Evolutionary conservation across 305 asterid species (phyloP).

Genomic region (Euphrasia arctica): DNA sequence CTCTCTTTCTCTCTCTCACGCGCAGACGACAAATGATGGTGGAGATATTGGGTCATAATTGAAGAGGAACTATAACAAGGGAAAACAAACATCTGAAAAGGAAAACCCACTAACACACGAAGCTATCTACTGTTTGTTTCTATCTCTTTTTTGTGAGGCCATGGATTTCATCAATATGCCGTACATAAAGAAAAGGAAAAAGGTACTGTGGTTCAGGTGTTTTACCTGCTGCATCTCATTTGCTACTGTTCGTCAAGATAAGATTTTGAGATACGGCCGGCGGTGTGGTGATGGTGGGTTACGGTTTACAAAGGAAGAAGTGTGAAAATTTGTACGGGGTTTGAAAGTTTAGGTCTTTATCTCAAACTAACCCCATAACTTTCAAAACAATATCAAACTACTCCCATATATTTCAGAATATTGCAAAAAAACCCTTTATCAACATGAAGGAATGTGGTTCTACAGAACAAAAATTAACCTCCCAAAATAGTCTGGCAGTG

Average conservation of each 20-base stretch:
- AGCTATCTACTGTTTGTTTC: constrained; percentile 44
- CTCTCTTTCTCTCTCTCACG: constrained; percentile 6
- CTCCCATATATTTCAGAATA: background rate
- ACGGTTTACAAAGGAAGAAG: too few species aligned
- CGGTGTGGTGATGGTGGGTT: background rate
- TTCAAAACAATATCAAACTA: background rate
- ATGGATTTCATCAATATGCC: constrained; percentile 21
- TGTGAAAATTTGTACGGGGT: background rate
- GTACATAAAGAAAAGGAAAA: constrained; percentile 12
- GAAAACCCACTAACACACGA: constrained; percentile 35
- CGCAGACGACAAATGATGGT: constrained; percentile 62
- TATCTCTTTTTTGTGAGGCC: constrained; percentile 24
- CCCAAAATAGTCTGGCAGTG: constrained; percentile 75
- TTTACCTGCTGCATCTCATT: constrained; percentile 18
- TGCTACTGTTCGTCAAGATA: background rate
- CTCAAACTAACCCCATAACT: background rate
- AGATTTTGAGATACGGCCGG: background rate
- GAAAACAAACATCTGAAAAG: constrained; percentile 43
- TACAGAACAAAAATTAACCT: constrained; percentile 91
- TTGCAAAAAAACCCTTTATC: constrained; percentile 22
- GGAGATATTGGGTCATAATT: constrained; percentile 72
- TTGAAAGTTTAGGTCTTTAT: background rate
- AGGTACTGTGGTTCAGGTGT: constrained; percentile 35
- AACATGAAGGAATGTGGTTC: constrained; percentile 63
- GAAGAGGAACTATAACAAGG: constrained; percentile 43